phyloP scores from a whole-genome alignment of 768 basidiomycete species.

The Rhodosporidiobolus sp. region DNA sequence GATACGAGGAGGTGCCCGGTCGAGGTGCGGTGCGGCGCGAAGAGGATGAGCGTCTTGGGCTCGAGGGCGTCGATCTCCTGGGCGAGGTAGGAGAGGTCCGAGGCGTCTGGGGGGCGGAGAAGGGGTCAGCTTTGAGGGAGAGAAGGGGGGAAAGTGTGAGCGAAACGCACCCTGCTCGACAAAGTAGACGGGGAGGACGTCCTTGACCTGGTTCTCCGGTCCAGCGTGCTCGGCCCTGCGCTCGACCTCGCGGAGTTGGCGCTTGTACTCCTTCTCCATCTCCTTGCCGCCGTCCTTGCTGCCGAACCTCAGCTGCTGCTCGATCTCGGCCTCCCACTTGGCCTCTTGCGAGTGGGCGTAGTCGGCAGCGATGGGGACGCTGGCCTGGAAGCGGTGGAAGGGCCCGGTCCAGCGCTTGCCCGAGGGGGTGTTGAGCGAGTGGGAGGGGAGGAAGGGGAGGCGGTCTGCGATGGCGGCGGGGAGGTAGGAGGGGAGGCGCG shows the following conservation, averaged over 20 bases:
- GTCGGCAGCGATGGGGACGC: background rate
- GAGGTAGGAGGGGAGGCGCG: slow-evolving; percentile 8
- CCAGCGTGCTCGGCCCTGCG: slow-evolving; percentile 25
- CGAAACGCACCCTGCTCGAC: slow-evolving; percentile 24
- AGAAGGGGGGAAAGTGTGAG: background rate
- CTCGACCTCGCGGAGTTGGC: slow-evolving; percentile 27
- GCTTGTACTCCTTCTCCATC: slow-evolving; percentile 33
- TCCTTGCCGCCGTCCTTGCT: slow-evolving; percentile 33
- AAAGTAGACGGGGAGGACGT: slow-evolving; percentile 27
- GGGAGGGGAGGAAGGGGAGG: slow-evolving; percentile 27
- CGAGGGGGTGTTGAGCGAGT: background rate
- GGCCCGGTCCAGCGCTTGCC: slow-evolving; percentile 22
- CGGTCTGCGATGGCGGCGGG: background rate
- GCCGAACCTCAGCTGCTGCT: slow-evolving; percentile 29
- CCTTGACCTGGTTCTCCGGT: slow-evolving; percentile 16
- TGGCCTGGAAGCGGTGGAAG: slow-evolving; percentile 19
- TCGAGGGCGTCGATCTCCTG: slow-evolving; percentile 18
- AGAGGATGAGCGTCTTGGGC: slow-evolving; percentile 11
- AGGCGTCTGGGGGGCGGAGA: background rate
- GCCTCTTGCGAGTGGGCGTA: slow-evolving; percentile 12
- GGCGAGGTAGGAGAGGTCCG: slow-evolving; percentile 4
- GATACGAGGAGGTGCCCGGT: slow-evolving; percentile 15
- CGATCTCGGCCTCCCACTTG: slow-evolving; percentile 29
- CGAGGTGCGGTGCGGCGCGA: slow-evolving; percentile 5
- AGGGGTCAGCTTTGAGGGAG: no score